Conservation (phyloP, 768 basidiomycete genomes). For the Coprinopsis cinerea region DNA sequence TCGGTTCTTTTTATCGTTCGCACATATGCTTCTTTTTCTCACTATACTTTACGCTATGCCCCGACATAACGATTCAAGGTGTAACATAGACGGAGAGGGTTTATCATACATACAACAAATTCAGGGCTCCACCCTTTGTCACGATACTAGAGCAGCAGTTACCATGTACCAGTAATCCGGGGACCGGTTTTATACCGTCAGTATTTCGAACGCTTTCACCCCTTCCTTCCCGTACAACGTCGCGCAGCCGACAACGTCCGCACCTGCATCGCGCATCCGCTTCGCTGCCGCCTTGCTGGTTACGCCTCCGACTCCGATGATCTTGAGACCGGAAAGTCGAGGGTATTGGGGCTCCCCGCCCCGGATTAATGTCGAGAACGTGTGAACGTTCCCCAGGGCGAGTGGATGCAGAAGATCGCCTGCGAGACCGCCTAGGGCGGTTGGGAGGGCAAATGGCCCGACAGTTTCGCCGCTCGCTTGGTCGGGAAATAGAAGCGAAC, state of each 20-base stretch:
- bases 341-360: slow-evolving; percentile 8
- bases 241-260: slow-evolving; percentile 59
- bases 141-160: too few species aligned
- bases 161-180: too few species aligned
- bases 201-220: slow-evolving; percentile 44
- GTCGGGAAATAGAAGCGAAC: slow-evolving; percentile 55
- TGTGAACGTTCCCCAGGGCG: slow-evolving; percentile 71
- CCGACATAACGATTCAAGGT: too few species aligned
- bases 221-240: slow-evolving; percentile 51
- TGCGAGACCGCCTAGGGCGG: slow-evolving; percentile 64
- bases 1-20: too few species aligned
- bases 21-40: background rate
- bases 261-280: slow-evolving; percentile 74
- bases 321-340: slow-evolving; percentile 34
- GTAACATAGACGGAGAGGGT: too few species aligned
- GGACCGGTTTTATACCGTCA: slow-evolving; percentile 13
- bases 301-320: slow-evolving; percentile 85
- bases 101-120: too few species aligned
- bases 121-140: too few species aligned
- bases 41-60: too few species aligned
- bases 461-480: slow-evolving; percentile 27
- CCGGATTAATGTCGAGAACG: slow-evolving; percentile 49
- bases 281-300: slow-evolving; percentile 49
- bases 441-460: slow-evolving; percentile 52
- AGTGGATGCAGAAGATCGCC: slow-evolving; percentile 73